Evolutionary conservation across 805 yeast species (phyloP).

Genomic region (Candida pseudofarinosa): DNA sequence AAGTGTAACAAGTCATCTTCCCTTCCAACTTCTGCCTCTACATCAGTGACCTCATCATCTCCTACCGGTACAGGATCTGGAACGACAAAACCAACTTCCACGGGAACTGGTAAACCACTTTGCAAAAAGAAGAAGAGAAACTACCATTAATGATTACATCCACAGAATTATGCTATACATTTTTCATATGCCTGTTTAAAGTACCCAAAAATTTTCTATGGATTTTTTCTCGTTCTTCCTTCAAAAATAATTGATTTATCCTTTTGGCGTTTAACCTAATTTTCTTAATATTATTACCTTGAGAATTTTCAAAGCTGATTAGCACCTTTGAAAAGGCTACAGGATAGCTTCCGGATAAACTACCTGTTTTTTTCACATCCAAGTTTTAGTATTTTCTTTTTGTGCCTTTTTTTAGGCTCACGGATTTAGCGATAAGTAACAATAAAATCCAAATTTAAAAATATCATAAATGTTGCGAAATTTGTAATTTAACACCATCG

Average conservation of each 20-base stretch:
- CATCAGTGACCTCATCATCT: conserved; percentile 13
- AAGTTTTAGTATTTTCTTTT: not conserved
- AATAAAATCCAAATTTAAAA: too few relatives aligned
- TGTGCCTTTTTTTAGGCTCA: not conserved
- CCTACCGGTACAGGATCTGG: conserved; percentile 10
- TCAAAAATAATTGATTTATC: not conserved
- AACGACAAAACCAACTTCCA: conserved; percentile 11
- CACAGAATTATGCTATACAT: not conserved
- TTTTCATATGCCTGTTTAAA: not conserved
- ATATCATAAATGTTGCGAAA: too few relatives aligned
- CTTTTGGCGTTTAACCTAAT: not conserved
- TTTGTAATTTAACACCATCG: too few relatives aligned
- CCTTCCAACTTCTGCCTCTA: conserved; percentile 22
- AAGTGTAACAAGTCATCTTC: conserved; percentile 30
- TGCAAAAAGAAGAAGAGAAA: conserved; percentile 19
- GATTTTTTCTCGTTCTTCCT: not conserved
- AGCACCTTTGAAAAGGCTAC: not conserved
- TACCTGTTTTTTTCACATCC: not conserved
- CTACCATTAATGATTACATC: conserved; percentile 11
- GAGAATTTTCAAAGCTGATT: not conserved
- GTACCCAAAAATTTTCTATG: not conserved
- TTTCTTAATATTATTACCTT: not conserved
- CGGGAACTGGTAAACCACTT: conserved; percentile 1
- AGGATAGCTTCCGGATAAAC: not conserved
- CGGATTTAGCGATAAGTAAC: too few relatives aligned